Conservation (phyloP, 768 basidiomycete species). For the Exsudoporus frostii region DNA sequence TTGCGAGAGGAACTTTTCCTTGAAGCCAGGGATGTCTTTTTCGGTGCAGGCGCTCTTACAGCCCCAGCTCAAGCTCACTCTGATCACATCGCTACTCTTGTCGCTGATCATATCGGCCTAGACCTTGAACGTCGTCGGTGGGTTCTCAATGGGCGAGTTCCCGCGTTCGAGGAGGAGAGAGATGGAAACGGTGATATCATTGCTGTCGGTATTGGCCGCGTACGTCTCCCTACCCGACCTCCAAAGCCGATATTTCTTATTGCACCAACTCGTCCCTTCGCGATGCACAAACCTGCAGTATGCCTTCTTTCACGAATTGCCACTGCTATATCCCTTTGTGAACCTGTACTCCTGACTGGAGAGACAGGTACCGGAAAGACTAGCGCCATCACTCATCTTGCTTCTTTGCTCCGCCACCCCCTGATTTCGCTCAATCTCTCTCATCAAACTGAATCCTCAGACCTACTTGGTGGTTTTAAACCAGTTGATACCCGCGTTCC, state of each 20-base stretch:
- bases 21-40: constrained; percentile 89
- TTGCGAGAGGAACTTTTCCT: constrained; percentile 87
- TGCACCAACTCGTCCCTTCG: constrained; percentile 61
- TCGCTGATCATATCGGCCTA: constrained; percentile 64
- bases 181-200: constrained; percentile 59
- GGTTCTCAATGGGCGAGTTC: constrained; percentile 62
- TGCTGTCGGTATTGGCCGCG: constrained; percentile 61
- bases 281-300: constrained; percentile 82
- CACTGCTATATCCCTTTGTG: constrained; percentile 63
- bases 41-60: constrained; percentile 64
- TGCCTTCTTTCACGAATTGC: constrained; percentile 78
- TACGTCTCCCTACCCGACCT: constrained; percentile 49
- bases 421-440: constrained; percentile 91
- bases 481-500: constrained; percentile 88
- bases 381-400: constrained; percentile 83
- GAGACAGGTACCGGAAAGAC: constrained; percentile 99
- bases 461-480: constrained; percentile 92
- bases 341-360: constrained; percentile 89
- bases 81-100: constrained; percentile 46
- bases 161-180: constrained; percentile 65
- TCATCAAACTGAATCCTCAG: constrained; percentile 93
- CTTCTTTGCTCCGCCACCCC: constrained; percentile 68
- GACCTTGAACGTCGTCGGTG: constrained; percentile 68
- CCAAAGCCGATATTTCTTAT: constrained; percentile 34
- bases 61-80: constrained; percentile 47